Evolutionary conservation across 352 stramenopile species (phyloP).

Genomic region (Pythium folliculosum): DNA sequence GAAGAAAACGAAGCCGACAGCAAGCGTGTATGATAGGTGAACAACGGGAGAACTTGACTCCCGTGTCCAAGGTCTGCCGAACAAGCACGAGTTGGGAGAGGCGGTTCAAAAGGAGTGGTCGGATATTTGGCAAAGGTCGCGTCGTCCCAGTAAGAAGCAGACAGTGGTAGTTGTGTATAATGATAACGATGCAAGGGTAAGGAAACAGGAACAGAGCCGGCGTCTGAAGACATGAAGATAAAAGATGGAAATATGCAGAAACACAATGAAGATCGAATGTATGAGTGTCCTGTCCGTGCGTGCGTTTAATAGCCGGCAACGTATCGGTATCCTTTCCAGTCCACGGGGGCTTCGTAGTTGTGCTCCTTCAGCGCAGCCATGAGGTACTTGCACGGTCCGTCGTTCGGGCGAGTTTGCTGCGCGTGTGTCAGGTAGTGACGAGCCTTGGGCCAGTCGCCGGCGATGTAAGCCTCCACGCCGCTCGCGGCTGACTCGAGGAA

Average conservation of each 20-base stretch:
- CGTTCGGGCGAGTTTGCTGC: constrained; percentile 72
- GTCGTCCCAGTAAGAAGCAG: background rate
- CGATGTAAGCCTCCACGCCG: constrained; percentile 76
- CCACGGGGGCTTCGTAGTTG: constrained; percentile 82
- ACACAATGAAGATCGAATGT: constrained; percentile 1
- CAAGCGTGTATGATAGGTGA: constrained; percentile 9
- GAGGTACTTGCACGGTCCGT: constrained; percentile 91
- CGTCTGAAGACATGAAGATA: background rate
- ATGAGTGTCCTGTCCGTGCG: background rate
- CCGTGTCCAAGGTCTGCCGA: background rate
- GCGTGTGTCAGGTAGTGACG: constrained; percentile 73
- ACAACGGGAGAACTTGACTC: background rate
- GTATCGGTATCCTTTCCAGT: constrained; percentile 92
- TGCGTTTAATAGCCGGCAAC: constrained; percentile 73
- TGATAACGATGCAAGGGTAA: background rate
- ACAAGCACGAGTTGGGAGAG: background rate
- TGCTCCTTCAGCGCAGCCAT: constrained; percentile 89
- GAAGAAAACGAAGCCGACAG: background rate
- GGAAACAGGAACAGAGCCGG: background rate
- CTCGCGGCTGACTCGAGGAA: constrained; percentile 72
- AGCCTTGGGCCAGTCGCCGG: constrained; percentile 72
- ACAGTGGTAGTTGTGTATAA: constrained; percentile 6
- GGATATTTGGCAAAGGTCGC: constrained; percentile 1
- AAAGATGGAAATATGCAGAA: constrained; percentile 20
- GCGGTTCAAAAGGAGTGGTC: background rate